Evolutionary conservation across 331 rosid species (phyloP).

Genomic region (Acacia pycnantha): DNA sequence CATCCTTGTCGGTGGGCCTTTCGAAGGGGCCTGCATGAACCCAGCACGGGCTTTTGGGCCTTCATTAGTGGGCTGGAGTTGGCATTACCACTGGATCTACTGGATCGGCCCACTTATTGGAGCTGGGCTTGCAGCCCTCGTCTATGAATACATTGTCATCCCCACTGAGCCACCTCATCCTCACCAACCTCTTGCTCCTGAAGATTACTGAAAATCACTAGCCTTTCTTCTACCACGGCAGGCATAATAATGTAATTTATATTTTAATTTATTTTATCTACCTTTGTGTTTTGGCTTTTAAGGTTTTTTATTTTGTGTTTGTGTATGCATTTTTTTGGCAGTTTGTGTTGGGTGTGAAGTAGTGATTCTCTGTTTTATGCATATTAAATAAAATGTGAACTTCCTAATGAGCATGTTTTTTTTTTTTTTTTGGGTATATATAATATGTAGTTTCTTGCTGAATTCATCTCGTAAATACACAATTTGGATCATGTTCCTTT

Average conservation of each 20-base stretch:
- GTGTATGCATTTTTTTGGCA: constrained; percentile 8
- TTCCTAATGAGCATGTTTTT: background rate
- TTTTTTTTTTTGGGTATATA: background rate
- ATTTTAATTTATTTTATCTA: background rate
- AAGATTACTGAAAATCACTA: constrained; percentile 62
- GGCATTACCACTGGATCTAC: constrained; percentile 86
- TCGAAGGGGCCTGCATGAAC: constrained; percentile 94
- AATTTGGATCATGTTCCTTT: too few species aligned
- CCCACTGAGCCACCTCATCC: constrained; percentile 69
- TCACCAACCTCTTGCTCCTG: constrained; percentile 93
- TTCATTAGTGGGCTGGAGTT: constrained; percentile 86
- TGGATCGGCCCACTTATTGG: constrained; percentile 96
- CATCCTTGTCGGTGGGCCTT: constrained; percentile 83
- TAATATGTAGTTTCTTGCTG: background rate
- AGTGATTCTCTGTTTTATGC: constrained; percentile 21
- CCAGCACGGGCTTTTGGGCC: constrained; percentile 97
- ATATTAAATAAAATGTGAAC: constrained; percentile 54
- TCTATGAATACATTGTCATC: constrained; percentile 75
- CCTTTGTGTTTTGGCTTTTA: background rate
- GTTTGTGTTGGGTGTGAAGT: constrained; percentile 21
- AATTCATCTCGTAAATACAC: background rate
- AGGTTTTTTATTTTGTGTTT: background rate
- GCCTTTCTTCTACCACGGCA: background rate
- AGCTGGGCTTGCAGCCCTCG: constrained; percentile 74
- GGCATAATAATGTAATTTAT: background rate